Evolutionary conservation across 192 early-diverging fungal species (phyloP).

Genomic region (Pilaira anomala): DNA sequence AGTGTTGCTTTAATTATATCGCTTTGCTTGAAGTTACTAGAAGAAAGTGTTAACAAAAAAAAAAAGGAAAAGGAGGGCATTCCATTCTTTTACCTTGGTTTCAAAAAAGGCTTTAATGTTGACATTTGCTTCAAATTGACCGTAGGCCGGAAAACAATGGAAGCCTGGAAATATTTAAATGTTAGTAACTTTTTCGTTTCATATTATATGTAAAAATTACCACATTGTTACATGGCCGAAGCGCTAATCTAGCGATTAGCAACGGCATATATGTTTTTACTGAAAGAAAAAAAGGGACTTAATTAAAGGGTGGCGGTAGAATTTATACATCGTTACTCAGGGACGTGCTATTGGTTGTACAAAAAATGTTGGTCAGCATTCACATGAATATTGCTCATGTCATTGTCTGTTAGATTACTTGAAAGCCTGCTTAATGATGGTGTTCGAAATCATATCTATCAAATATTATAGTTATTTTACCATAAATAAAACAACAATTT

Average conservation of each 20-base stretch:
- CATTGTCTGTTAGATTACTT: too few relatives aligned
- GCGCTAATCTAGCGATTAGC: conserved; percentile 1
- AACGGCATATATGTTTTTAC: background rate
- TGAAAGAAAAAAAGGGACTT: background rate
- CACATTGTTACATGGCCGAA: background rate
- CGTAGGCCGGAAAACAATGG: background rate
- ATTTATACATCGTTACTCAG: too few relatives aligned
- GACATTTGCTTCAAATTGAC: background rate
- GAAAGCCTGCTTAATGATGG: too few relatives aligned
- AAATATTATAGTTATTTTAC: too few relatives aligned
- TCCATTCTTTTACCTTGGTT: background rate
- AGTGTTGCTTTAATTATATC: too few relatives aligned
- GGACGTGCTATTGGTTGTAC: too few relatives aligned
- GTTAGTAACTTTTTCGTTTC: background rate
- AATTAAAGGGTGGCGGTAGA: background rate
- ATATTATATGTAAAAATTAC: background rate
- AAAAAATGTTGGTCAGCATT: too few relatives aligned
- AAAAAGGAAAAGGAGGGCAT: background rate
- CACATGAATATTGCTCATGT: too few relatives aligned
- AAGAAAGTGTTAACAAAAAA: too few relatives aligned
- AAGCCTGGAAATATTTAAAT: background rate
- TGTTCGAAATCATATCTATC: too few relatives aligned
- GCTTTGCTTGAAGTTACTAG: too few relatives aligned
- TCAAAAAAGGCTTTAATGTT: background rate
- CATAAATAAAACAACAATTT: too few relatives aligned